Base-by-base conservation (phyloP, 495 filamentous ascomycete genomes). In the Neurospora hispaniola region DNA sequence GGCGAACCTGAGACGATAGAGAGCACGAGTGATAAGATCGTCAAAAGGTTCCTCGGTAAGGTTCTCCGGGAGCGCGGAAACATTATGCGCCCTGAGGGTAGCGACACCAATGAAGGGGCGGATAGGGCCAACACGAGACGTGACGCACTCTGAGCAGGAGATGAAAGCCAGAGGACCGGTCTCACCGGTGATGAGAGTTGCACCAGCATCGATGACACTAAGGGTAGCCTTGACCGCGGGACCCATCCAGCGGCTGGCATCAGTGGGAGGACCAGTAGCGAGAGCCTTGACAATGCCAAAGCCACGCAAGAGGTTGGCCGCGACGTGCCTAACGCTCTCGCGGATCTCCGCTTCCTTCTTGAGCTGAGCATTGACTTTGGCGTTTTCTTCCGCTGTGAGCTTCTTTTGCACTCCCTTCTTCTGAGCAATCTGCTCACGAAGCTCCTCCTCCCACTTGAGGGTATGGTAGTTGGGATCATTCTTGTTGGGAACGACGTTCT, bases 351-450 rank as follows among this genome's bases (percentile, higher is more conserved):
- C 82, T 79, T 99, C 96, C 80, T 97, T 98, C 23, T 87, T 89
- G 12, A 98, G 85, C 76, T 98, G 96, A 41, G 92, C 92, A 42
- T 96, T 94, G 72, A 98, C 93, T 79, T 94, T 98, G 42, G 90
- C 86, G 74, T 90, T 91, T 76, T 99, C 95, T 43, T 97, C 94
- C 0, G 91, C 81, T 0, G 92, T 95, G 42, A 98, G 89, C 81
- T 98, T 98, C 84, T 92, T 94, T 75, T 94, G 90, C 46, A 92
- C 88, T 4, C 96, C 96, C 82, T 94, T 96, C 85, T 98, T 99
- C 75, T 92, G 85, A 31, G 93, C 94, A 48, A 99, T 83, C 77
- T 98, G 94, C 42, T 88, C 87, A 69, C 94, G 84, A n/a, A 98
- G 86, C 72, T 98, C 96, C 77, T 92, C 90, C 80, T 99, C 96